Evolutionary conservation across 345 rosid genomes (phyloP), one percentile per base, ranked within the genome.

Genomic region (Microthlaspi erraticum): DNA sequence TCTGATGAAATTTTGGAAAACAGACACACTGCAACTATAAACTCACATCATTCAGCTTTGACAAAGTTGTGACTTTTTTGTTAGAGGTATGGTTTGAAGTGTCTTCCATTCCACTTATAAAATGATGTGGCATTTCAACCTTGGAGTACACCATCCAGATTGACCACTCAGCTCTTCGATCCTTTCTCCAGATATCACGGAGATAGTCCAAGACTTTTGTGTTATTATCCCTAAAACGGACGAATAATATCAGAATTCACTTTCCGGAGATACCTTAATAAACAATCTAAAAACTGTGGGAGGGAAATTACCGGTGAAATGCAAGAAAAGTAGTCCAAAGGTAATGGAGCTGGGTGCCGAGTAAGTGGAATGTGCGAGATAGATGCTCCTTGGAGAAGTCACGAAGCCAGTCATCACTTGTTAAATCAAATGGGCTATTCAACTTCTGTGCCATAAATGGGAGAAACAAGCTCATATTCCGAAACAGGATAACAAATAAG

Each of bases 81-180:
- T 84, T 87, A 54, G 76, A 79, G 49, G 81, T 78, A 60, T 68
- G 85, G 69, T 84, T 78, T 61, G 87, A 60, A 60, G 83, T 42
- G 48, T 90, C 93, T 66, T 89, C 88, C 83, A 65, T 72, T 70
- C 91, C 88, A 70, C 93, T 87, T 39, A 95, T 85, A 79, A 81
- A 92, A 78, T 84, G 97, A 82, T 84, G 96, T 55, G 99, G 98
- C 99, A 95, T 89, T 79, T 95, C 98, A 64, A 90, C 97, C 81
- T 90, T 92, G 10, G 97, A 85, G 80, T 94, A 91, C 50, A 89
- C 92, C 96, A 88, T 94, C 99, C 99, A 91, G 77, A 89, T 91
- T 8, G 99, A 91, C 99, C 99, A 94, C 80, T 94, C 99, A 66
- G 92, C 91, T 78, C 83, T 88, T 71, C 97, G 89, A 71, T 92